These are phyloP conservation scores for Lentinula detonsa DNA, from an alignment of 768 basidiomycete species.

Conservation along the genomic window DNA sequence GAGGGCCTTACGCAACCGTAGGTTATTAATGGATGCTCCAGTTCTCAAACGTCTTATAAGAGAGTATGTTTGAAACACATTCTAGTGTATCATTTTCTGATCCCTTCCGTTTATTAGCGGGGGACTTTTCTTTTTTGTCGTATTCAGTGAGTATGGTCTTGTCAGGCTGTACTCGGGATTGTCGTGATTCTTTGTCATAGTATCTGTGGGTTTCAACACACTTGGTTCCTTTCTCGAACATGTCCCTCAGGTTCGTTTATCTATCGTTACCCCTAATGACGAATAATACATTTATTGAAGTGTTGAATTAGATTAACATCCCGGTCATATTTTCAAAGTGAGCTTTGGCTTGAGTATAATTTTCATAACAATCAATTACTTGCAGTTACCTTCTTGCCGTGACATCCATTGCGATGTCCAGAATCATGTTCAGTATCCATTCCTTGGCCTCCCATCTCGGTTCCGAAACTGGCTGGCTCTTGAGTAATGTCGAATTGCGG, in stretches of 20 bases:
- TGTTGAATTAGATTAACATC: slow-evolving; percentile 24
- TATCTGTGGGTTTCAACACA: slow-evolving; percentile 24
- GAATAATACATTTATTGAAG: not conserved
- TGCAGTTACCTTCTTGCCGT: slow-evolving; percentile 16
- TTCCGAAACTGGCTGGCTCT: slow-evolving; percentile 35
- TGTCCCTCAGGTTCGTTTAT: slow-evolving; percentile 19
- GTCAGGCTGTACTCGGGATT: not conserved
- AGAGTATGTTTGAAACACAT: slow-evolving; percentile 23
- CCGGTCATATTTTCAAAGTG: slow-evolving; percentile 31
- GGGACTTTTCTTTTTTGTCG: slow-evolving; percentile 34
- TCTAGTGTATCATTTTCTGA: not conserved
- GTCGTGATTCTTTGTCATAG: slow-evolving; percentile 12
- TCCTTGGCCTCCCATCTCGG: slow-evolving; percentile 35
- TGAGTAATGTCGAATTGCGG: slow-evolving; percentile 38
- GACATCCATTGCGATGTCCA: slow-evolving; percentile 28
- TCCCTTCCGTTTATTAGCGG: slow-evolving; percentile 18
- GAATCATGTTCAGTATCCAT: slow-evolving; percentile 33
- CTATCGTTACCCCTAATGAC: not conserved
- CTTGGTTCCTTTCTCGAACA: slow-evolving; percentile 26
- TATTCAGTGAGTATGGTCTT: slow-evolving; percentile 22
- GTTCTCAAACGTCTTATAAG: slow-evolving; percentile 28
- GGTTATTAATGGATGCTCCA: slow-evolving; percentile 23
- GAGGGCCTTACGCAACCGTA: slow-evolving; percentile 26
- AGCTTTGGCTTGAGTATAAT: not conserved
- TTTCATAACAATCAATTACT: not conserved